Evolutionary conservation across 495 filamentous ascomycete species (phyloP), one percentile per base, ranked within the genome.

Genomic region (Trichoderma erinaceum): DNA sequence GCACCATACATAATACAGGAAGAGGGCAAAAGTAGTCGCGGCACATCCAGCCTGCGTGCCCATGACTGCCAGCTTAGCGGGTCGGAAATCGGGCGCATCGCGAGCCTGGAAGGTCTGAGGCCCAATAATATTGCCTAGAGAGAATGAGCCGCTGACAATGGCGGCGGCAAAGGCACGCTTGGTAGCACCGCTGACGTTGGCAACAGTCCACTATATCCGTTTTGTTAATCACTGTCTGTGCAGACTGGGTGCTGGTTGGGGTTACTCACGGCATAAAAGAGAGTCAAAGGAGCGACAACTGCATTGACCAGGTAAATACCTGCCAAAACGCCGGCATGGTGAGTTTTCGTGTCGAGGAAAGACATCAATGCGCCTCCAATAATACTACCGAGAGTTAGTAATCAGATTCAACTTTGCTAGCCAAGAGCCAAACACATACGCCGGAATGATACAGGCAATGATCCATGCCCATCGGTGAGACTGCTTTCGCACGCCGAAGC

Each of bases 241-340:
- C 7, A 41, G 25, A 4, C 18, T 5, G 29, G 35, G 7, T 27
- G 15, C 44, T 41, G 18, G 21, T 46, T 38, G 58, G 8, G 7
- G 35, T 38, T 11, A 56, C 75, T 69, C 50, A 74, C 75, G 68
- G 73, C 72, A 72, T 80, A 84, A 65, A 81, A 76, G 44, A 84
- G 71, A 52, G 77, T 68, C 4, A 84, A 72, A 4, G 82, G 83
- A 25, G 83, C 82, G 13, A 83, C 80, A 35, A 87, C 86, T 15
- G 81, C 76, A 72, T 90, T 89, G 70, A 87, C 80, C 15, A 90
- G 80, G 72, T 89, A 90, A 63, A 89, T 85, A 13, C 87, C 88
- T 5, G 84, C 84, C 15, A 91, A 78, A 29, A 84, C 78, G 27
- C 84, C 87, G 0, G 77, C 77, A 18, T 44, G 66, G 71, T 77